Base-by-base conservation (phyloP, 129 eudicot species). In the carrot (Daucus carota) region DNA sequence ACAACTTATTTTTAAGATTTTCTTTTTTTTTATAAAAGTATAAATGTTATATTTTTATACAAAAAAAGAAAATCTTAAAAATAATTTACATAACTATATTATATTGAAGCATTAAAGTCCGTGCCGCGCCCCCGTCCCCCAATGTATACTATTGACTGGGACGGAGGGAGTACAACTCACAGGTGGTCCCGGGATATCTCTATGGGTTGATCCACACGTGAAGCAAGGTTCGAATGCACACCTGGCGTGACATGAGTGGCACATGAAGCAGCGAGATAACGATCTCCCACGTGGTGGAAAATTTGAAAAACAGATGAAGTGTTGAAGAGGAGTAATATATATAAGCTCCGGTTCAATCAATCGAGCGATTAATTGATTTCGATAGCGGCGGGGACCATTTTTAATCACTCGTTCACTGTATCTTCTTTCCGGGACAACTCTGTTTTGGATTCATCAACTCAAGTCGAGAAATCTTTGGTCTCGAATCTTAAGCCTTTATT, bases 231-330 rank as follows among this genome's bases (percentile, higher is more conserved):
- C 20, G 33, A 11, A 63, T 3, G 29, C 70, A 63, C 22, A 63
- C 70, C 38, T 63, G 70, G 70, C 38, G 18, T 13, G 22, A 63
- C 40, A 29, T 63, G 70, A 63, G 70, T 63, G 70, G 70, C 10
- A 15, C 3, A 29, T 0, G 9, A 63, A 63, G 40, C 14, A 5
- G 40, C 20, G 70, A 5, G 70, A 63, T 63, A 63, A 63, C 70
- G 38, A 63, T 63, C 22, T 33, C 31, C 70, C 70, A 63, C 70
- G 38, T 29, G 70, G 18, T 38, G 22, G 40, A 15, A 62, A 28
- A 3, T 63, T 29, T 13, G 20, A 62, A 63, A 26, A 28, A 0
- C 38, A 62, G 38, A 4, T 62, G 2, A 26, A 46, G 54, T n/a
- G n/a, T n/a, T n/a, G 2, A 2, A 46, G 43, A 48, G 22, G 6